phyloP scores from a whole-genome alignment of 495 filamentous ascomycete species.

The Lasiosphaeria hispida region DNA sequence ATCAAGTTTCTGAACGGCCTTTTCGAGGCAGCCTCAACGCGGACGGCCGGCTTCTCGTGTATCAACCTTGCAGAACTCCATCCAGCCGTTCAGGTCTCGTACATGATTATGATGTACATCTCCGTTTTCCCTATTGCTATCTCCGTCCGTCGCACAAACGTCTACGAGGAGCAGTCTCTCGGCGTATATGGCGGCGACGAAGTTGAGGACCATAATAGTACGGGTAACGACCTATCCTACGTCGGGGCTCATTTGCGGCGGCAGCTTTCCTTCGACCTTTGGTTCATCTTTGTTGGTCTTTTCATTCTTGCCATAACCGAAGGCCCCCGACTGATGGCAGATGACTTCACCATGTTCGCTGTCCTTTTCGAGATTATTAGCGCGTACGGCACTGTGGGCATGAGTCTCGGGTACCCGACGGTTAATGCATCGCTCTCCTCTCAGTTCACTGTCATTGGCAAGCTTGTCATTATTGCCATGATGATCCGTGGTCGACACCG shows the following conservation, averaged over 20 bases:
- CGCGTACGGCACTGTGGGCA: constrained; percentile 91
- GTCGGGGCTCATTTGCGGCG: constrained; percentile 82
- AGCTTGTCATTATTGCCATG: constrained; percentile 91
- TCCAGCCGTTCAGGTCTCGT: constrained; percentile 90
- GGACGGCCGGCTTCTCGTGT: constrained; percentile 84
- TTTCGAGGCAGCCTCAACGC: constrained; percentile 82
- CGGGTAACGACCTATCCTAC: constrained; percentile 64
- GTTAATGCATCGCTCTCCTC: constrained; percentile 75
- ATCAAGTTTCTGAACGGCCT: constrained; percentile 76
- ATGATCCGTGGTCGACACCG: constrained; percentile 89
- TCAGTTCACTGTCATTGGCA: constrained; percentile 77
- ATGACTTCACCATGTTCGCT: constrained; percentile 77
- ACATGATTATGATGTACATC: constrained; percentile 99
- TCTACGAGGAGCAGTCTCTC: constrained; percentile 92
- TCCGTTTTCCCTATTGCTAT: constrained; percentile 96
- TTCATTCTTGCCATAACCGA: constrained; percentile 88
- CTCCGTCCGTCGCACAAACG: constrained; percentile 87
- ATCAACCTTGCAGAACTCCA: constrained; percentile 75
- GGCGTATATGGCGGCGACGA: constrained; percentile 63
- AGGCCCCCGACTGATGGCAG: constrained; percentile 52
- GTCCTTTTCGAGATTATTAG: constrained; percentile 89
- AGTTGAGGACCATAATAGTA: constrained; percentile 46
- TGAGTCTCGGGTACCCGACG: constrained; percentile 76
- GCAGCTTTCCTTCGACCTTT: constrained; percentile 91
- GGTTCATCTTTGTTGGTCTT: constrained; percentile 86